These are phyloP conservation scores for Byssoonygena ceratinophila DNA, from an alignment of 2,329 filamentous ascomycete genomes.

Conservation along the genomic window DNA sequence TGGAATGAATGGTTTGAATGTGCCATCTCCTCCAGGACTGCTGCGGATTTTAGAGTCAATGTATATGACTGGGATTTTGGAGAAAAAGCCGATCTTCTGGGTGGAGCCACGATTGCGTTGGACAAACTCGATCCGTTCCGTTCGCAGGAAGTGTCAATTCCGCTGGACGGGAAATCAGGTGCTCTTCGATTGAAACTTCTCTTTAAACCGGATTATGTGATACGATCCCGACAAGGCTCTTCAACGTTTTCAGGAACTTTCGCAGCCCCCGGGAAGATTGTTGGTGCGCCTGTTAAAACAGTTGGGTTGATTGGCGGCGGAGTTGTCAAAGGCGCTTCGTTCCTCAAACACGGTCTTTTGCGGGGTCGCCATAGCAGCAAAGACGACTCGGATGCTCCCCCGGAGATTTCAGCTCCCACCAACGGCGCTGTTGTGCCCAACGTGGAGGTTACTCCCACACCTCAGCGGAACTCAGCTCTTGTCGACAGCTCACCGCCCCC, in stretches of 20 bases:
- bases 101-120: constrained; percentile 63
- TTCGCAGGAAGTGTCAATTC: constrained; percentile 61
- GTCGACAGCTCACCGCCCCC: constrained; percentile 20
- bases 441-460: constrained; percentile 20
- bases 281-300: constrained; percentile 92
- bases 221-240: constrained; percentile 73
- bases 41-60: constrained; percentile 67
- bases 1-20: constrained; percentile 98
- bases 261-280: constrained; percentile 73
- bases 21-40: constrained; percentile 70
- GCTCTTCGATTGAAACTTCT: constrained; percentile 70
- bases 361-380: constrained; percentile 35
- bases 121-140: constrained; percentile 75
- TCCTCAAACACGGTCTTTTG: constrained; percentile 75
- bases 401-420: constrained; percentile 6
- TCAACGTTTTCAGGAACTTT: constrained; percentile 91
- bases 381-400: constrained; percentile 15
- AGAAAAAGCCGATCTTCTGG: constrained; percentile 86
- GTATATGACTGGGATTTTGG: constrained; percentile 97
- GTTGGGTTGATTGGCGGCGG: constrained; percentile 70
- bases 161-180: constrained; percentile 82
- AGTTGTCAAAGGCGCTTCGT: constrained; percentile 80
- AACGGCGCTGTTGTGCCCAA: constrained; percentile 12
- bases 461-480: constrained; percentile 38
- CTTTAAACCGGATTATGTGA: constrained; percentile 88